Conservation (phyloP, 2,329 filamentous ascomycete genomes). For the Pseudogymnoascus pannorum region DNA sequence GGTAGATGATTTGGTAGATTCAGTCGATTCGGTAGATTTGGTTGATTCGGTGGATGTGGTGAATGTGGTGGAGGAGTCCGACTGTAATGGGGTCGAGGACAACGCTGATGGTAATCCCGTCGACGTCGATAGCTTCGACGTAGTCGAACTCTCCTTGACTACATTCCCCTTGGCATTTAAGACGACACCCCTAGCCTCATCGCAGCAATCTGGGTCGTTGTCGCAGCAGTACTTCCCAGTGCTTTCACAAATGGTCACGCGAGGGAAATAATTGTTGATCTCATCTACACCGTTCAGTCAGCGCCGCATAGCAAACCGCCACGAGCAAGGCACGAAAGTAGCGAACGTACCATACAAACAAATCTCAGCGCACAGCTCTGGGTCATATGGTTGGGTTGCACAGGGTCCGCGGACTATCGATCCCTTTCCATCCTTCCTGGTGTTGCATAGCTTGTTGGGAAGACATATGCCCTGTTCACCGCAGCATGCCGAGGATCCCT, state of each 20-base stretch:
- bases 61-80: neutral
- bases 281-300: conserved; percentile 9
- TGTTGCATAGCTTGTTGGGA: conserved; percentile 9
- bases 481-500: conserved; percentile 9
- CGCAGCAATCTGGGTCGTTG: conserved; percentile 8
- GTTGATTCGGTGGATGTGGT: neutral
- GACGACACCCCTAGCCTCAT: neutral
- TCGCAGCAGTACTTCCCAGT: conserved; percentile 12
- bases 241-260: conserved; percentile 9
- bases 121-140: neutral
- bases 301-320: neutral
- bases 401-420: conserved; percentile 9
- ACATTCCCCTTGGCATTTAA: neutral
- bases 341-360: conserved; percentile 10
- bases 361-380: neutral
- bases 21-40: neutral
- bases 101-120: no score
- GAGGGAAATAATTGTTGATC: neutral
- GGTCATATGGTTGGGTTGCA: neutral
- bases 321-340: neutral
- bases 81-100: no score
- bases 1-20: neutral
- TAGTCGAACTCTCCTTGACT: neutral
- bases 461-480: neutral
- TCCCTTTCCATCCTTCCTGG: neutral